A percentile compares a stretch with the other conserved stretches of the same genome.
phyloP scores from a whole-genome alignment of 2,329 filamentous ascomycete species.

The Mollisia scopiformis region DNA sequence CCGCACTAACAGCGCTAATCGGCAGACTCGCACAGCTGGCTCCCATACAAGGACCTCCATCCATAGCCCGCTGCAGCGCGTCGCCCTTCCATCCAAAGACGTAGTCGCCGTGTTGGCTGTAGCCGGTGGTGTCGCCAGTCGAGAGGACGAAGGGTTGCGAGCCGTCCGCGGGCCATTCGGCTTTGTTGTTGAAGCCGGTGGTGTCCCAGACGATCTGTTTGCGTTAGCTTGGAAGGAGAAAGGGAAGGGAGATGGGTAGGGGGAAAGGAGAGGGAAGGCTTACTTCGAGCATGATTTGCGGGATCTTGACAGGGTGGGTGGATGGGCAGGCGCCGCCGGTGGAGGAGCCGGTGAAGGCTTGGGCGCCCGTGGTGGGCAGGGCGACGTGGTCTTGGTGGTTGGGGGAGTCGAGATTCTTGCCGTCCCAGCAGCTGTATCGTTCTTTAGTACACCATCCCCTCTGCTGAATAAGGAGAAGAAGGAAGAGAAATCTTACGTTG shows the following conservation, averaged over 20 bases:
- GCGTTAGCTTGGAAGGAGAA: slow-evolving; percentile 47
- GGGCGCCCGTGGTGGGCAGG: slow-evolving; percentile 34
- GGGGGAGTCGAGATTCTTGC: slow-evolving; percentile 24
- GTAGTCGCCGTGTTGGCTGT: slow-evolving; percentile 54
- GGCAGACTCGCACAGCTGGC: slow-evolving; percentile 49
- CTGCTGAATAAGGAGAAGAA: background rate
- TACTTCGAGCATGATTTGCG: slow-evolving; percentile 52
- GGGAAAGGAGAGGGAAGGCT: slow-evolving; percentile 29
- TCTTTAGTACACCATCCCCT: background rate
- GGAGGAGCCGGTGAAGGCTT: slow-evolving; percentile 39
- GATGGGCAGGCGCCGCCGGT: slow-evolving; percentile 24
- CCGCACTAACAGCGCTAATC: slow-evolving; percentile 45
- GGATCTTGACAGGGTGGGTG: slow-evolving; percentile 48
- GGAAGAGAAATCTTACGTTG: slow-evolving; percentile 30
- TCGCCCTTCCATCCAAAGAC: slow-evolving; percentile 55
- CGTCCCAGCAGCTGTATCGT: slow-evolving; percentile 50
- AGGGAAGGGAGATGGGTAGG: background rate
- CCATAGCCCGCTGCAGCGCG: slow-evolving; percentile 52
- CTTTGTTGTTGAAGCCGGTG: slow-evolving; percentile 45
- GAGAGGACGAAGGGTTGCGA: slow-evolving; percentile 48
- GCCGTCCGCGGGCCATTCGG: slow-evolving; percentile 48
- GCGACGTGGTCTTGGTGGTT: slow-evolving; percentile 29
- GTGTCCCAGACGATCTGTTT: slow-evolving; percentile 55
- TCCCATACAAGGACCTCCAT: slow-evolving; percentile 47
- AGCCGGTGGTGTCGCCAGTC: slow-evolving; percentile 47